Evolutionary conservation across 768 basidiomycete species (phyloP).

Genomic region (Boletus fagicola): DNA sequence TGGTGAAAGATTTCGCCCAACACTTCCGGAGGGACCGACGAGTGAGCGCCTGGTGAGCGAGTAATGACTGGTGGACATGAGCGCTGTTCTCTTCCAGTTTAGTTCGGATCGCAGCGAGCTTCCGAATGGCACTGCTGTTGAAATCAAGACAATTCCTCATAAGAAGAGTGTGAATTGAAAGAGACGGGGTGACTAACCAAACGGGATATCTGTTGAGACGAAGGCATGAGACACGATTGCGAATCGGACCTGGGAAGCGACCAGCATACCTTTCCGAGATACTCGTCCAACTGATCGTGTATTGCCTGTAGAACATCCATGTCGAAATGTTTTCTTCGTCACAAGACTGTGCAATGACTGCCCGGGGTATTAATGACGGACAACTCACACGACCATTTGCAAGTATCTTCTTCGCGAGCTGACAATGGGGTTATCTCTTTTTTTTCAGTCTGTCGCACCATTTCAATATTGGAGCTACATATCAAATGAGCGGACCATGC

Average conservation of each 20-base stretch:
- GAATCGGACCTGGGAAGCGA: slow-evolving; percentile 20
- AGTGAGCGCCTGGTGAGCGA: slow-evolving; percentile 23
- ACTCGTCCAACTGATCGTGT: slow-evolving; percentile 20
- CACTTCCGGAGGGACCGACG: slow-evolving; percentile 31
- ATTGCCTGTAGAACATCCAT: slow-evolving; percentile 20
- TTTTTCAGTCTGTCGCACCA: no score
- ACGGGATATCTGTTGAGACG: slow-evolving; percentile 11
- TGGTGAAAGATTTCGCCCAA: slow-evolving; percentile 31
- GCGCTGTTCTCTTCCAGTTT: slow-evolving; percentile 19
- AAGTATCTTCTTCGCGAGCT: no score
- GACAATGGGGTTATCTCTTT: no score
- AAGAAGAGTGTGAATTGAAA: neutral
- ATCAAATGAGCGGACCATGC: no score
- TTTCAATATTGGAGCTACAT: no score
- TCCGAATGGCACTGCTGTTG: slow-evolving; percentile 17
- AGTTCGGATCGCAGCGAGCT: slow-evolving; percentile 17
- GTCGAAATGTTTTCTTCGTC: neutral
- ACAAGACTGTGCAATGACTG: neutral
- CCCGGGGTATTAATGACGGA: no score
- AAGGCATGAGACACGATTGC: slow-evolving; percentile 34
- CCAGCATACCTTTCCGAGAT: slow-evolving; percentile 21
- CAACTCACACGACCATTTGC: no score
- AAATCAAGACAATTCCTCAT: neutral
- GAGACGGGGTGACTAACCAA: slow-evolving; percentile 18
- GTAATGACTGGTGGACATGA: slow-evolving; percentile 22